Base-by-base conservation (phyloP, 352 stramenopile genomes). In the Globisporangium alternatum region DNA sequence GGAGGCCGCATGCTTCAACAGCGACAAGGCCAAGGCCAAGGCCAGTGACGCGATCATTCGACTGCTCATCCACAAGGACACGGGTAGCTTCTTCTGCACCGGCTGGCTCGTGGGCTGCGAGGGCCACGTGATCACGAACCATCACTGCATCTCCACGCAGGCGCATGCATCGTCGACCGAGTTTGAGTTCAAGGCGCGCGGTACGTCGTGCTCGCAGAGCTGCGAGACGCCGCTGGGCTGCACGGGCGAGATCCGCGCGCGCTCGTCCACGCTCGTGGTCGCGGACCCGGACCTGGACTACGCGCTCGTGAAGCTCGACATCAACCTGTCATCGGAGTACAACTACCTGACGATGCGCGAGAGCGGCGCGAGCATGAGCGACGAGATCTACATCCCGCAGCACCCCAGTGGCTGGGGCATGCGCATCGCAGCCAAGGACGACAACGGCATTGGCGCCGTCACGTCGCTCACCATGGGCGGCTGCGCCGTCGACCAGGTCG, bases 61-160 rank as follows among this genome's bases (percentile, higher is more conserved):
- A 5, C 60, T 94, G 44, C 60, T 89, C 10, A 91, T 89, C 35
- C 81, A 90, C 68, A 90, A 90, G 56, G 44, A 53, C 39, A 66
- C 56, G 25, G 69, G 73, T 3, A 80, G 72, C 5, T 88, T 72
- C 61, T 90, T 89, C 47, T 94, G 86, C 63, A 91, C 80, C 19
- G 86, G 86, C 19, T 94, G 80, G 80, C 66, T 94, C 3, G 7
- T 91, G 30, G 86, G 86, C n/a, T 87, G 74, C 37, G 75, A 94
- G 21, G 83, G 82, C 17, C 83, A 94, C 56, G n/a, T 91, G 43
- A 48, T 94, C 19, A 93, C 86, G 28, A 94, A 94, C 74, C 62
- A 91, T 57, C 86, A 94, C 71, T 94, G 86, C 74, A 91, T 94
- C 58, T 71, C 62, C 5, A 73, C 60, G 25, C 65, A 74, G 47